Base-by-base conservation (phyloP, 345 rosid genomes). In the Leavenworthia alabamica region DNA sequence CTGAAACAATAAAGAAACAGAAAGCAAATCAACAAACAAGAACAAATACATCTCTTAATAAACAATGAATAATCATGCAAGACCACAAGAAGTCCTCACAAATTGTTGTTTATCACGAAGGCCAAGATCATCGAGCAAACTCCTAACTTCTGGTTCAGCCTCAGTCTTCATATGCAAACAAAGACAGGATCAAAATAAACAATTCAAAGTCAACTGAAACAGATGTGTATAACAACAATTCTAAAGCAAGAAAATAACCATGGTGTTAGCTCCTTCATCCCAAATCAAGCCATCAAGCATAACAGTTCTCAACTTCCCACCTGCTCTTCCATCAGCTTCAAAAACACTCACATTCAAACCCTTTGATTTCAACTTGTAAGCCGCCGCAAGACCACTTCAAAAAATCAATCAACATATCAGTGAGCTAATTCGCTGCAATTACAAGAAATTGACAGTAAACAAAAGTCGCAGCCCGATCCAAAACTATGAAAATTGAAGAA, bases 231-330 rank as follows among this genome's bases (percentile, higher is more conserved):
- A 31, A 12, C 7, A 4, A 33, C 40, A 14, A 33, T 3, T 50
- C 15, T 22, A 16, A 22, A 40, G 19, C 8, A 57, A 20, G 0
- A 9, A 51, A 56, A 19, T 0, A 62, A 92, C 95, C 96, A 92
- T 89, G 1, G 98, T 89, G 77, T 89, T 92, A 11, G 98, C 96
- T 72, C 98, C 98, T 70, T 88, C 88, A 5, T 92, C 98, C 98
- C 96, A 92, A 64, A 85, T 47, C 39, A 92, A 78, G 47, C 79
- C 96, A 31, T 74, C 67, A 40, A 27, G 75, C 5, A 74, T 76
- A 62, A 83, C 80, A 75, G 93, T 88, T 64, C 82, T 82, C 63
- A 89, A 72, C 80, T 78, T 92, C 65, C 98, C 98, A 66, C 98
- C 98, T 44, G 79, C 83, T 70, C 83, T 79, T 52, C 52, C 95